These are phyloP conservation scores for Ramalina intermedia DNA, from an alignment of 495 filamentous ascomycete genomes.

Conservation along the genomic window DNA sequence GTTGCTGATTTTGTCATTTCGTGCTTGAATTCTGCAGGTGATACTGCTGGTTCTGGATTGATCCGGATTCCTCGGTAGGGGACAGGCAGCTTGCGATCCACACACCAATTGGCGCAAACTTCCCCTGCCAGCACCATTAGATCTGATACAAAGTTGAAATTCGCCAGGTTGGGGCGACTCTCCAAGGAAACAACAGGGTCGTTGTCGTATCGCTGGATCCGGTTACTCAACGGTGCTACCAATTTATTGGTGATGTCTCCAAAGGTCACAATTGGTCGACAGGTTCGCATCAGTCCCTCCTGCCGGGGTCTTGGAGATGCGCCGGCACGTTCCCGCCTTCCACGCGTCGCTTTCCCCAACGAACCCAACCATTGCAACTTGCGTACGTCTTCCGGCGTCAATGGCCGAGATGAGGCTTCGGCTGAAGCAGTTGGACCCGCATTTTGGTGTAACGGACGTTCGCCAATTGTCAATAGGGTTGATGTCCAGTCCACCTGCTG, in stretches of 20 bases:
- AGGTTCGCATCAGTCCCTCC: not conserved
- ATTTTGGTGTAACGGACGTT: not conserved
- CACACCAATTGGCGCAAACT: constrained; percentile 58
- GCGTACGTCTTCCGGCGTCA: constrained; percentile 16
- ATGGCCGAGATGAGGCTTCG: not conserved
- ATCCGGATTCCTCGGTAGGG: constrained; percentile 58
- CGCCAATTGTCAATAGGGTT: constrained; percentile 7
- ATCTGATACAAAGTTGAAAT: constrained; percentile 32
- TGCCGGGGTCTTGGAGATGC: not conserved
- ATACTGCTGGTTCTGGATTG: constrained; percentile 35
- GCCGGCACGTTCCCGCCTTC: not conserved
- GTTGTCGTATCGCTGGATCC: not conserved
- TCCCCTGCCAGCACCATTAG: constrained; percentile 71
- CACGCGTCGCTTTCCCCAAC: constrained; percentile 4
- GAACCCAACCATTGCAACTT: constrained; percentile 13
- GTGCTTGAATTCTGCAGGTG: constrained; percentile 6
- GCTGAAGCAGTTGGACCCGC: not conserved
- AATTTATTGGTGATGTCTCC: constrained; percentile 23
- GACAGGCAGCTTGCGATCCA: constrained; percentile 59
- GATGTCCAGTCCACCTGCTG: constrained; percentile 4
- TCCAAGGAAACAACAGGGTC: not conserved
- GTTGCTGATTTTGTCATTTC: not conserved
- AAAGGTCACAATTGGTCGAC: not conserved
- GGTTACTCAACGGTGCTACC: constrained; percentile 12
- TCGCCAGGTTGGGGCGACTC: no score